Base-by-base conservation (phyloP, 345 rosid species). In the Brassica incana region DNA sequence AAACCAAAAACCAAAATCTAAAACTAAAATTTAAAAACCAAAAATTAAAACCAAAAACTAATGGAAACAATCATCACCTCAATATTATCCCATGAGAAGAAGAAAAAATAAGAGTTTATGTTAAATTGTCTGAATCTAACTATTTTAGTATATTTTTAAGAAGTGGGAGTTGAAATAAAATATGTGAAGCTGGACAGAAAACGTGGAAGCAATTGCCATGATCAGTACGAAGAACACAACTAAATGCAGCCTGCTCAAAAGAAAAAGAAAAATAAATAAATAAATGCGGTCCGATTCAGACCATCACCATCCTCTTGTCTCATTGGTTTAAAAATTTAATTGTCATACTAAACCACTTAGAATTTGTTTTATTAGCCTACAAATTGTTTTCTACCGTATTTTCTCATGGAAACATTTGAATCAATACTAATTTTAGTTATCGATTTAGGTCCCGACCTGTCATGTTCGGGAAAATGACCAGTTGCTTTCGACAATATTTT, bases 211-310 rank as follows among this genome's bases (percentile, higher is more conserved):
- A 15, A 10, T 70, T 15, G 72, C 69, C 69, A 73, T 67, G 67
- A 78, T 74, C 77, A 83, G 77, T 86, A 85, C 85, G 61, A 61
- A 52, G 71, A 60, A 74, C 61, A 86, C 87, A 85, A 61, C 56
- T 10, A 78, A 60, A 78, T 89, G 95, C 91, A 59, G 80, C 32
- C 32, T 29, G 32, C 32, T 29, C 32, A 29, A 29, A 29, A 29
- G 4, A 2, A 29, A 29, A 29, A 29, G 25, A 29, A 29, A 29
- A 29, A 29, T 2, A 23, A 23, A 23, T 23, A 23, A 23, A 23
- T 29, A 29, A 29, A 79, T 89, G 95, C 91, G 63, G 80, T 88
- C 90, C 77, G 78, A 88, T 74, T 88, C 92, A 83, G 87, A 84
- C 83, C 87, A 82, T 85, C 78, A 86, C 77, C 81, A 83, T 69